Conservation (phyloP, 306 rosid genomes). For the Glycyrrhiza uralensis region DNA sequence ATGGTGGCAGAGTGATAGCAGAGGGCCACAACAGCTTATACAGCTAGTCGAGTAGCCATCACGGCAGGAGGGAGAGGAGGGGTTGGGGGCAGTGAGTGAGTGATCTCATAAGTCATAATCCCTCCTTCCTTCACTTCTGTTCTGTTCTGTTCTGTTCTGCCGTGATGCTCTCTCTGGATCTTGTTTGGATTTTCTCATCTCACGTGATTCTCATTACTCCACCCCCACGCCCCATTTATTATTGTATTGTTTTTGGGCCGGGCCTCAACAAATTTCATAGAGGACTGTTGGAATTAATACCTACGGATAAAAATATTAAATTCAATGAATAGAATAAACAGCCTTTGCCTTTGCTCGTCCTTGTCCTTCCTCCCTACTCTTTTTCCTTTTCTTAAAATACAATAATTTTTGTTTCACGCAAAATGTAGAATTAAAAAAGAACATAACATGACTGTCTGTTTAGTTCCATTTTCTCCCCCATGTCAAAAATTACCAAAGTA, state of each 20-base stretch:
- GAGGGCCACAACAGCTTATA: constrained; percentile 30
- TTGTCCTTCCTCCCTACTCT: not conserved
- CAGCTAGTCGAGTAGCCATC: constrained; percentile 43
- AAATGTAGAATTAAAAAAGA: no score
- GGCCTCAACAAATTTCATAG: not conserved
- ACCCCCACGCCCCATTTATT: no score
- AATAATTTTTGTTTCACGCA: not conserved
- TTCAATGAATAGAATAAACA: not conserved
- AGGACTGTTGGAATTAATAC: not conserved
- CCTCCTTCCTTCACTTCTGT: constrained; percentile 5
- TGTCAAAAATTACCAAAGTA: no score
- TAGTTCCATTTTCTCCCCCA: no score
- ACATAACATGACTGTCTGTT: not conserved
- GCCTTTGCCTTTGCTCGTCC: not conserved
- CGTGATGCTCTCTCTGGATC: constrained; percentile 35
- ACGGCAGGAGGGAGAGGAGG: not conserved
- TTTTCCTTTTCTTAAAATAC: no score
- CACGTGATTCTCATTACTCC: constrained; percentile 58
- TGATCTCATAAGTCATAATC: constrained; percentile 37
- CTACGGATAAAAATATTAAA: not conserved
- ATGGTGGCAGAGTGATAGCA: constrained; percentile 28
- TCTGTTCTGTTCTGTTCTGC: constrained; percentile 3
- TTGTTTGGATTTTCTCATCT: constrained; percentile 54
- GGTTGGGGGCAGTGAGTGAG: constrained; percentile 25
- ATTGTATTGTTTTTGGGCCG: constrained; percentile 23